phyloP scores from a whole-genome alignment of 148 eudicot genomes.

The Cornus controversa region DNA sequence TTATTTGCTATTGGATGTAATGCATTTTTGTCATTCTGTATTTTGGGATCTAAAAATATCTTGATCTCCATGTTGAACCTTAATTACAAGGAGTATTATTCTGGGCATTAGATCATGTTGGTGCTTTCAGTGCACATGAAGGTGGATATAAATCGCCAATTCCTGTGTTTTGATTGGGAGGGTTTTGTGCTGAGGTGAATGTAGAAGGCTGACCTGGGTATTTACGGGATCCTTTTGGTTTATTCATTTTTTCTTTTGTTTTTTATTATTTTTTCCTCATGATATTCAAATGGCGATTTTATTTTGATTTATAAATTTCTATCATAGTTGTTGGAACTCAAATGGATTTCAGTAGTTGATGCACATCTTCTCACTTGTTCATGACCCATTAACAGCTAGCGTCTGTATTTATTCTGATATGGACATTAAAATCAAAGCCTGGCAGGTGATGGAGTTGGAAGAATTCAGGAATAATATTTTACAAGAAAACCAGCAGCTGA shows the following conservation, averaged over 20 bases:
- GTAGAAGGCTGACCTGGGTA: no score
- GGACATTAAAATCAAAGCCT: slow-evolving; percentile 58
- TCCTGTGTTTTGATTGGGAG: neutral
- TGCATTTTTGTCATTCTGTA: no score
- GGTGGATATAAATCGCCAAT: neutral
- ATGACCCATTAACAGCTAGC: slow-evolving; percentile 3
- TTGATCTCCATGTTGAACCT: no score
- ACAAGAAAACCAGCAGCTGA: slow-evolving; percentile 57
- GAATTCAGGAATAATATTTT: slow-evolving; percentile 43
- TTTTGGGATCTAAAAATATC: no score
- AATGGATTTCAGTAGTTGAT: neutral
- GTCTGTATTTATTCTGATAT: slow-evolving; percentile 41
- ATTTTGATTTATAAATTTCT: neutral
- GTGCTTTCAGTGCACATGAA: neutral
- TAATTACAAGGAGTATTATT: no score
- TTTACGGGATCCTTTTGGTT: neutral
- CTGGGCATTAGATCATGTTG: neutral
- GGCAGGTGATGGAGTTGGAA: slow-evolving; percentile 85
- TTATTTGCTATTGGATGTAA: no score
- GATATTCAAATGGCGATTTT: neutral
- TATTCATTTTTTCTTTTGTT: neutral
- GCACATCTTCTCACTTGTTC: neutral
- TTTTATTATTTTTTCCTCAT: neutral
- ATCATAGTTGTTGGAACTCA: neutral
- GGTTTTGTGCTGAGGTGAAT: no score